Base-by-base conservation (phyloP, 495 filamentous ascomycete genomes). In the Penicillium paxilli region DNA sequence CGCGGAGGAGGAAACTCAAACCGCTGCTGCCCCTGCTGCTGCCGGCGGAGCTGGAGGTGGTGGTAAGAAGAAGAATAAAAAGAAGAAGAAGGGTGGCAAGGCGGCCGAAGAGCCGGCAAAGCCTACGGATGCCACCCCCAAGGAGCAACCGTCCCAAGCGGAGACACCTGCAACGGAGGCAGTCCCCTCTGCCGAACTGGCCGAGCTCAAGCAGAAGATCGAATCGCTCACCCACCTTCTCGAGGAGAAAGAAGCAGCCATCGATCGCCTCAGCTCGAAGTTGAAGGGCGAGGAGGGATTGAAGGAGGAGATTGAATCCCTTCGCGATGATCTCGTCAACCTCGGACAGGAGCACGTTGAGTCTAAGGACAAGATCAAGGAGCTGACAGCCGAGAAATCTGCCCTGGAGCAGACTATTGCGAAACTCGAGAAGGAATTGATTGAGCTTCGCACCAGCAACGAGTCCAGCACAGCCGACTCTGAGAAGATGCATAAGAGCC, bases 61-160 rank as follows among this genome's bases (percentile, higher is more conserved):
- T 24, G 63, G 60, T 3, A 91, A 87, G 67, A 94, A 91, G 76
- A 96, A 90, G 64, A 94, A 89, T 44, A 89, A 86, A 47, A 94
- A 93, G 67, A 96, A 93, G 78, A 96, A 94, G 80, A 96, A 91
- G 78, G 85, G 83, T 33, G 83, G 79, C 14, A 85, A 82, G 46
- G 76, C 69, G 41, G 48, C 67, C 5, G 63, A 74, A n/a, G 73
- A 80, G 50, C 45, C 74, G 4, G 55, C 56, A 16, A 70, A 77
- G 50, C 63, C 70, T n/a, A 45, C 61, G 12, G 64, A 69, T 23
- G 42, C 57, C 22, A 48, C 61, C 11, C 45, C 58, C 3, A 54
- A 57, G 51, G 61, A 60, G 11, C 41, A 65, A 45, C 16, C 63
- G 5, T 45, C 58, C 2, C 40, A 65, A 23, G 54, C 58, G 6